These are phyloP conservation scores for Boletus calvinii DNA, from an alignment of 1,284 basidiomycete genomes.

Conservation along the genomic window DNA sequence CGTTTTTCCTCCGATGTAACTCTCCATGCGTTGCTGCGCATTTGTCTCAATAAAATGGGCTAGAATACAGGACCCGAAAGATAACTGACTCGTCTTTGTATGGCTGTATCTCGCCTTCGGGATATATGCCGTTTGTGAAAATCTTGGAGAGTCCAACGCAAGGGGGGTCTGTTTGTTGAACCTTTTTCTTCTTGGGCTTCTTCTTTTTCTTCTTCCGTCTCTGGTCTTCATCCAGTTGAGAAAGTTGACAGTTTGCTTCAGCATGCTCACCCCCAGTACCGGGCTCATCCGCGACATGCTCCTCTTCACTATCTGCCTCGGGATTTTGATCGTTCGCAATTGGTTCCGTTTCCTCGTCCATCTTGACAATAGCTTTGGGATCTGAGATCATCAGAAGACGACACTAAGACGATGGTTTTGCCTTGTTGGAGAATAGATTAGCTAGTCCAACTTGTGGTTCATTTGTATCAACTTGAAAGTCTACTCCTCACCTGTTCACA, in stretches of 20 bases:
- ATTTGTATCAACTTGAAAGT: not conserved
- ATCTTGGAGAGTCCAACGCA: constrained; percentile 87
- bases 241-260: not conserved
- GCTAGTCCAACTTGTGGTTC: not conserved
- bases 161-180: constrained; percentile 90
- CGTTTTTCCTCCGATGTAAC: constrained; percentile 91
- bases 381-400: constrained; percentile 25
- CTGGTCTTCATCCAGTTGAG: constrained; percentile 43
- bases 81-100: constrained; percentile 84
- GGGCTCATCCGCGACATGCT: constrained; percentile 22
- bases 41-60: constrained; percentile 6
- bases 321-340: constrained; percentile 15
- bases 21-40: constrained; percentile 75
- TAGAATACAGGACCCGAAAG: not conserved
- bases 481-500: not conserved
- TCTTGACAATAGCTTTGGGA: constrained; percentile 7
- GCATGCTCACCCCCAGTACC: constrained; percentile 23
- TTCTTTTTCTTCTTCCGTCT: constrained; percentile 96
- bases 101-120: constrained; percentile 88
- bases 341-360: constrained; percentile 10
- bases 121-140: constrained; percentile 84
- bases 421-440: not conserved
- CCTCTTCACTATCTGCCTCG: constrained; percentile 33
- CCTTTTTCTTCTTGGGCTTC: constrained; percentile 84
- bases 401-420: not conserved